Base-by-base conservation (phyloP, 2,329 filamentous ascomycete genomes). In the Colletotrichum sp. region DNA sequence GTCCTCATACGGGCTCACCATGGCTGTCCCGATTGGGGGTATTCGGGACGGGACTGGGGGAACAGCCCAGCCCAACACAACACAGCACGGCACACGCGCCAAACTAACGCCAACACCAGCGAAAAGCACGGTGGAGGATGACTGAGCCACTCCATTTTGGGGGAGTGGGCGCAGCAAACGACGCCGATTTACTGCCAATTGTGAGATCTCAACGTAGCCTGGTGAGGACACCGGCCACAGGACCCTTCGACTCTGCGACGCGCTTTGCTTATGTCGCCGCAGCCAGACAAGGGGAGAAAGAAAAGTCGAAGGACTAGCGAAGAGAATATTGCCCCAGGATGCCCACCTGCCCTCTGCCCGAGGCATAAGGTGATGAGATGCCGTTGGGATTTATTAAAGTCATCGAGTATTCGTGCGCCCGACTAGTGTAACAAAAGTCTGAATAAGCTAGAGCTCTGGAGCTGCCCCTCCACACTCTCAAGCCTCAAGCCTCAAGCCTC, bases 121-220 rank as follows among this genome's bases (percentile, higher is more conserved):
- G 8, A 48, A 21, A n/a, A n/a, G 26, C 60, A 38, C 5, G 21
- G 36, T 32, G 28, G 24, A 56, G 28, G 48, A 38, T 30, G 34
- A 28, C 13, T 10, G 18, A 62, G 38, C 72, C 56, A 73, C 61
- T 28, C 73, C 65, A 36, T 65, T 64, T 69, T 34, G 58, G 12
- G 61, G 10, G 43, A 28, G 34, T 69, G 21, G 55, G 61, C 34
- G 56, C 65, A 65, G 38, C 30, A 24, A 34, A 21, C 28, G 3
- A 68, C 48, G 43, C 36, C 73, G 73, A 75, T 75, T 73, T 48
- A 73, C 73, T 60, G 73, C 73, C 26, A 65, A 55, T 75, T 52
- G n/a, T 26, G 43, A 75, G 73, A 75, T 75, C 73, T 69, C 34
- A 13, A 75, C 9, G 64, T 48, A 24, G 18, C 32, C 34, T 75